Evolutionary conservation across 768 basidiomycete species (phyloP).

Genomic region (Termitomyces sp.): DNA sequence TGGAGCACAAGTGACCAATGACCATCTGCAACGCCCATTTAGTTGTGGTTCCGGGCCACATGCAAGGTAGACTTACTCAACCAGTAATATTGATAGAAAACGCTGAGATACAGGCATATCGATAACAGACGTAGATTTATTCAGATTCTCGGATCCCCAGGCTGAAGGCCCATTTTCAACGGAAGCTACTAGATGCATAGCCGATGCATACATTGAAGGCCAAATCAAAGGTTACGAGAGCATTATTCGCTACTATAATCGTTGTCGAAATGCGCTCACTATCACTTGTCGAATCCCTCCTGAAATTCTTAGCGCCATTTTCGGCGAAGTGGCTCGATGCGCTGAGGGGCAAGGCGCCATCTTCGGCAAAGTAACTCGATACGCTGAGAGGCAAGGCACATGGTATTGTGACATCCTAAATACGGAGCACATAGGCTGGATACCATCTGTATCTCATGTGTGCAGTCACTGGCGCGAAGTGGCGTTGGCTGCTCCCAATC

Average conservation of each 20-base stretch:
- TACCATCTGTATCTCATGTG: neutral
- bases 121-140: neutral
- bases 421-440: neutral
- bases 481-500: neutral
- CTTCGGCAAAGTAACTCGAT: neutral
- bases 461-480: neutral
- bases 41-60: too few relatives aligned
- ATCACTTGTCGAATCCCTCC: neutral
- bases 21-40: too few relatives aligned
- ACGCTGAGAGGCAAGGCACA: neutral
- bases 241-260: neutral
- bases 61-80: neutral
- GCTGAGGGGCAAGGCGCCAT: neutral
- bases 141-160: neutral
- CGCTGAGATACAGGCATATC: neutral
- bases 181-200: neutral
- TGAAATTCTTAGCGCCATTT: neutral
- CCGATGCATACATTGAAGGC: neutral
- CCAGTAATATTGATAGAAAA: neutral
- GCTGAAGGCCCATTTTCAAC: neutral
- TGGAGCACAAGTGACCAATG: too few relatives aligned
- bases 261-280: neutral
- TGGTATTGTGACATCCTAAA: neutral
- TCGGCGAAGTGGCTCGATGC: neutral
- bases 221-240: neutral